These are phyloP conservation scores for Phaeosphaeriaceae sp. DNA, from an alignment of 2,329 filamentous ascomycete species.

Conservation along the genomic window DNA sequence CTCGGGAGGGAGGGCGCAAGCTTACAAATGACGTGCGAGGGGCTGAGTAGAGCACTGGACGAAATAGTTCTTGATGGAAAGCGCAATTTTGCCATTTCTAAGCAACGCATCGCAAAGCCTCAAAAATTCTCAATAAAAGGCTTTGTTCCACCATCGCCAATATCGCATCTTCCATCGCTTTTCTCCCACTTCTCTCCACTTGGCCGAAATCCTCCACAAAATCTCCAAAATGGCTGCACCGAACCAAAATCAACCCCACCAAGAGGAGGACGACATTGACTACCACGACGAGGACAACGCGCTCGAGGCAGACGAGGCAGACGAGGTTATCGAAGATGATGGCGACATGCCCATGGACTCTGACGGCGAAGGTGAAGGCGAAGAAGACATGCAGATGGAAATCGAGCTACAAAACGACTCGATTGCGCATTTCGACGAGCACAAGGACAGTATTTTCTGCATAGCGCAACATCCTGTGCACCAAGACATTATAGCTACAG, in stretches of 20 bases:
- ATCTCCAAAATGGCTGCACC: slow-evolving; percentile 30
- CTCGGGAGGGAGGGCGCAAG: slow-evolving; percentile 21
- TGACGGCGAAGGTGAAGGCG: slow-evolving; percentile 66
- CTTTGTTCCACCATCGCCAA: background rate
- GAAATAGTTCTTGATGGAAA: slow-evolving; percentile 42
- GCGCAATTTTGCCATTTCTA: slow-evolving; percentile 39
- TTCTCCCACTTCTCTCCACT: background rate
- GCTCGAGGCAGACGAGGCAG: slow-evolving; percentile 77
- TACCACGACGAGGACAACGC: slow-evolving; percentile 72
- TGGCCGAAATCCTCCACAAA: background rate
- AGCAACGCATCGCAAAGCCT: slow-evolving; percentile 25
- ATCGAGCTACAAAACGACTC: slow-evolving; percentile 90
- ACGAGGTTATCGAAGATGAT: slow-evolving; percentile 73
- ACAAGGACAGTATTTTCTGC: slow-evolving; percentile 91
- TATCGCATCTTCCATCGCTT: background rate
- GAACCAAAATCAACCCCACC: slow-evolving; percentile 33
- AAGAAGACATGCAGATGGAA: slow-evolving; percentile 65
- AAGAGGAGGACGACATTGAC: slow-evolving; percentile 38
- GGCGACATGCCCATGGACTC: slow-evolving; percentile 83
- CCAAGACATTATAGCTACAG: slow-evolving; percentile 81
- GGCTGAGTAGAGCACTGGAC: slow-evolving; percentile 30
- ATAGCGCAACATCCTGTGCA: slow-evolving; percentile 89
- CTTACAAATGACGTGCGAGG: slow-evolving; percentile 39
- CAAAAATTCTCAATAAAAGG: slow-evolving; percentile 17
- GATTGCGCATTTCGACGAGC: slow-evolving; percentile 85